Conservation (phyloP, 805 yeast genomes). For the Ogataea thermomethanolica region DNA sequence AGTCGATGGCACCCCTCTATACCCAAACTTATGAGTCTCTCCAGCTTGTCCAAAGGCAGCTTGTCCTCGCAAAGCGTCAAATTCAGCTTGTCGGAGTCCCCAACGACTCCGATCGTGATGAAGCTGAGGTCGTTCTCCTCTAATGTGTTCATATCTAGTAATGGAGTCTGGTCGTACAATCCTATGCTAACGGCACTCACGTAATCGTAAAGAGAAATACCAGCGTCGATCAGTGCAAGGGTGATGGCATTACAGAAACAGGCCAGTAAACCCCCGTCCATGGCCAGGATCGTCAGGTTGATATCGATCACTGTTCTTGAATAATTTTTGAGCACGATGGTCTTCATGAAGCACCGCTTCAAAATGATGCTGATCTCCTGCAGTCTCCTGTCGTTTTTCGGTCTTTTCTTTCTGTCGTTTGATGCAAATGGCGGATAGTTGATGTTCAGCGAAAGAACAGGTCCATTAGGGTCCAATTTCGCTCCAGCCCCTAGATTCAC, state of each 20-base stretch:
- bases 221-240: constrained; percentile 90
- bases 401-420: constrained; percentile 65
- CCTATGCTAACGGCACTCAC: constrained; percentile 81
- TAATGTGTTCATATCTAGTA: constrained; percentile 74
- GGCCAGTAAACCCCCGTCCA: constrained; percentile 87
- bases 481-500: constrained; percentile 50
- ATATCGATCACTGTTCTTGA: constrained; percentile 82
- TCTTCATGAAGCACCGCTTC: constrained; percentile 68
- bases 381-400: constrained; percentile 64
- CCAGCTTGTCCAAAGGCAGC: constrained; percentile 78
- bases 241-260: constrained; percentile 82
- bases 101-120: constrained; percentile 80
- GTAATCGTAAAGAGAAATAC: constrained; percentile 90
- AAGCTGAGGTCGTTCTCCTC: constrained; percentile 84
- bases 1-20: constrained; percentile 83
- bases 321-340: constrained; percentile 67
- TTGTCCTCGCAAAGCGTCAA: constrained; percentile 76
- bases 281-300: constrained; percentile 71
- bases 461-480: constrained; percentile 48
- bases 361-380: constrained; percentile 64
- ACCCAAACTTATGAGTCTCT: constrained; percentile 72
- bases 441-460: constrained; percentile 61
- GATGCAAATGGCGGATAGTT: constrained; percentile 80
- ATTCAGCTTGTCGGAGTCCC: constrained; percentile 75
- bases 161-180: constrained; percentile 65